Evolutionary conservation across 257 asterid genomes (phyloP), one percentile per base, ranked within the genome.

Genomic region (Nicotiana tomentosiformis): DNA sequence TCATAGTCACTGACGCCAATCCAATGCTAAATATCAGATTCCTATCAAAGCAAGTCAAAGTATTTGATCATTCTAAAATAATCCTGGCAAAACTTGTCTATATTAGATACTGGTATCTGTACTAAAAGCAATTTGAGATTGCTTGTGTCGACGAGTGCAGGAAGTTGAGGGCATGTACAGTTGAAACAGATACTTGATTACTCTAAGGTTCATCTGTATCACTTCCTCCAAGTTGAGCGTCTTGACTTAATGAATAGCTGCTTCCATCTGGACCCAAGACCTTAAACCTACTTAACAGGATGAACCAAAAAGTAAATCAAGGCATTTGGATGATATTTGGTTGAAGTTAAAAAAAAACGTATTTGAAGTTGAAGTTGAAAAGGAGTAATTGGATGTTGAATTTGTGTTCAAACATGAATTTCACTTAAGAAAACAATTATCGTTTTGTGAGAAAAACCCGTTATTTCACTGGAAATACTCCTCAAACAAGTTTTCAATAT

Each of bases 231-330:
- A 84, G 82, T 57, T 81, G 90, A n/a, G 81, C 49, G 18, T 91
- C 95, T 69, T 86, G 91, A 77, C 56, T 17, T 78, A 81, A 58
- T 9, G 90, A 70, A 74, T 93, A 92, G 81, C 66, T 77, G 89
- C 91, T 90, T 66, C 97, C 98, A 79, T 91, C 90, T 61, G 98
- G 97, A 74, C 97, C 94, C 92, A 93, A 82, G 49, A 95, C 84
- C 88, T 87, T 83, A 77, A 87, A 92, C 93, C 98, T 94, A 85
- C 55, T 72, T 84, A 56, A 30, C 69, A 32, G 46, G 11, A 29
- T 62, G 53, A 80, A 61, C 64, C 80, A 39, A 32, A 69, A 68
- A 20, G 51, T 65, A 82, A 35, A 57, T 43, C 3, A 46, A 46
- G 3, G 58, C 18, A 10, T 43, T 43, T 70, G n/a, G n/a, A 30